Base-by-base conservation (phyloP, 257 asterid species). In the Echium plantagineum region DNA sequence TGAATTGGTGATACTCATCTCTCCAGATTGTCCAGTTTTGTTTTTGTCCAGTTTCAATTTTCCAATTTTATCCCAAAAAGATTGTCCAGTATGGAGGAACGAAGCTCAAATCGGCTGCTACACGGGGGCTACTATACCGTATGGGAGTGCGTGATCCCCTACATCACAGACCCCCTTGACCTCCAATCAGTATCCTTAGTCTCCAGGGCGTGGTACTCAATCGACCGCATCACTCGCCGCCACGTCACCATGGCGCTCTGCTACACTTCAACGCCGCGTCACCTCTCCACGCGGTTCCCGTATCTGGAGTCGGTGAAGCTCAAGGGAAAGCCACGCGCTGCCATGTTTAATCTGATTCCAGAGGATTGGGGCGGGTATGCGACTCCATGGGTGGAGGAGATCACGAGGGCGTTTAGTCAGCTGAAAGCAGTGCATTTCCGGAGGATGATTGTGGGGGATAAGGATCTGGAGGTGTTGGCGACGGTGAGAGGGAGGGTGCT, bases 321-420 rank as follows among this genome's bases (percentile, higher is more conserved):
- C 5, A 85, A 87, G 74, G 96, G 94, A 15, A 83, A 87, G 80
- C 96, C 96, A 55, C 87, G 96, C 61, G 95, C 96, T 15, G 85
- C 95, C 56, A 89, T 85, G 96, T 89, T 83, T 38, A 85, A 83
- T 62, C 48, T 85, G 75, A 85, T 85, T 52, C 89, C 90, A 0
- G 90, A 83, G 48, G 88, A 89, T 59, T 83, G 95, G 96, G 96
- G 95, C 2, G 95, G 95, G 2, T 82, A 74, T 16, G 96, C 74
- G 13, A 74, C 77, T 10, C 90, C 89, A 0, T 89, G 97, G 97
- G 78, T 86, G 38, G 74, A 74, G 24, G 89, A 89, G 52, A 84
- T 86, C 12, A 42, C 66, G 12, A 63, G 72, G 56, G 55, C 79
- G 1, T 81, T 80, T 32, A 42, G 48, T 62, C 65, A 71, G 19